Evolutionary conservation across 2,329 filamentous ascomycete genomes (phyloP), one percentile per base, ranked within the genome.

Genomic region (Rhynchosporium graminicola): DNA sequence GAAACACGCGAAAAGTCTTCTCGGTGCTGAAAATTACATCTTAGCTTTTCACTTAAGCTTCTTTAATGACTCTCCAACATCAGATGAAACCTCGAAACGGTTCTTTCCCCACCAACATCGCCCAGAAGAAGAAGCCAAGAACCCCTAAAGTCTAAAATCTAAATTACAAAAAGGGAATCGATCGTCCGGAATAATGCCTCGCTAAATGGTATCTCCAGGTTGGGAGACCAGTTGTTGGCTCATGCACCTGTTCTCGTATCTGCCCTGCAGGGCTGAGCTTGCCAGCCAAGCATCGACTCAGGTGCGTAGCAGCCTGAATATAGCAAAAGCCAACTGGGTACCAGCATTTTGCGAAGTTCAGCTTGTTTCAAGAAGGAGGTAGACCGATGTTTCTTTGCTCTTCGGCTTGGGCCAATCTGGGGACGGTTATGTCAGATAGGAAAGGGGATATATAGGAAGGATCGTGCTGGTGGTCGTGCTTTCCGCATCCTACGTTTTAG

Each of bases 171-270:
- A 52, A 52, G 36, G 15, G 50, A 15, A 26, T n/a, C 50, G n/a
- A 40, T 26, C 50, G 26, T 42, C 51, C 51, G 51, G 40, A 54
- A 54, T 42, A 54, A n/a, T 42, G 36, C 51, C 51, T 54, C 36
- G 36, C 51, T 42, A 9, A 13, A 52, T 2, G 15, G 6, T n/a
- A 36, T 13, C n/a, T 51, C 40, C 50, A 38, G n/a, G 33, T n/a
- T 52, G 50, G 28, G 36, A 40, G 51, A 33, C n/a, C 51, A 40
- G 3, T 10, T 7, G 33, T 38, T 52, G 36, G 51, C 40, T 54
- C 33, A 33, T 54, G 36, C 36, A 10, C 40, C 3, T 13, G 10
- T 38, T 9, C 51, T 20, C 20, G 20, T 20, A 20, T 20, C 20
- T 20, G 20, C 20, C 33, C 9, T 40, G 51, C 51, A 54, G 29